Evolutionary conservation across 1,284 basidiomycete species (phyloP).

Genomic region (Boletellus sp.): DNA sequence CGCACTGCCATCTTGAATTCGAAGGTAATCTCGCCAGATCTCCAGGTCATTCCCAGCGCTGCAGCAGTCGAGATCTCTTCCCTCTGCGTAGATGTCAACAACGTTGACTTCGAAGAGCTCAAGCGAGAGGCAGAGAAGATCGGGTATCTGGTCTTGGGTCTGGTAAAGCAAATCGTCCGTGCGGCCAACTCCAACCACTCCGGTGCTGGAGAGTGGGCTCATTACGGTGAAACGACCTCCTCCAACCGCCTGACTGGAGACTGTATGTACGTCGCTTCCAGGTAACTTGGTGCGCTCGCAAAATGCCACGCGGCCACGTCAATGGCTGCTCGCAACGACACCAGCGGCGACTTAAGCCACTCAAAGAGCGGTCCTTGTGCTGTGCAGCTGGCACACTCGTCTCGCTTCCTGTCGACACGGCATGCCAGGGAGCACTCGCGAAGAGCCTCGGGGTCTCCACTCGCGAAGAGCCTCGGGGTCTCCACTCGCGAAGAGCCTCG

Average conservation of each 20-base stretch:
- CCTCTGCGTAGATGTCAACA: conserved; percentile 35
- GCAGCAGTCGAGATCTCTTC: conserved; percentile 34
- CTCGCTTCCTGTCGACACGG: conserved; percentile 38
- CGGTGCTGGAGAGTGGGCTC: conserved; percentile 42
- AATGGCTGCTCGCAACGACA: conserved; percentile 43
- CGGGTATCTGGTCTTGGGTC: conserved; percentile 41
- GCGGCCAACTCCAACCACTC: conserved; percentile 33
- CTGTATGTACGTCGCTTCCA: conserved; percentile 31
- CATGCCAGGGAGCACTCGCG: conserved; percentile 38
- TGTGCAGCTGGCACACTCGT: conserved; percentile 44
- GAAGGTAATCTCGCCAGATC: conserved; percentile 37
- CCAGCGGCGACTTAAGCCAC: conserved; percentile 34
- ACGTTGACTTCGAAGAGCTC: conserved; percentile 38
- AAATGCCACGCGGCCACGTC: conserved; percentile 34
- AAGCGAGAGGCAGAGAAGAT: conserved; percentile 39
- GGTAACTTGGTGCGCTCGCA: conserved; percentile 34
- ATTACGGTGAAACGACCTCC: conserved; percentile 46
- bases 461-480: no score
- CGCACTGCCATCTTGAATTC: conserved; percentile 37
- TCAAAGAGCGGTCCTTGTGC: conserved; percentile 36
- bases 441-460: no score
- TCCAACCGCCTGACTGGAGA: no score
- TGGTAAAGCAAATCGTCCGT: conserved; percentile 41
- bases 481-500: no score
- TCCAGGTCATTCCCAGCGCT: conserved; percentile 38